These are phyloP conservation scores for Sclerotinia sclerotiorum DNA, from an alignment of 2,329 filamentous ascomycete species.

Conservation along the genomic window DNA sequence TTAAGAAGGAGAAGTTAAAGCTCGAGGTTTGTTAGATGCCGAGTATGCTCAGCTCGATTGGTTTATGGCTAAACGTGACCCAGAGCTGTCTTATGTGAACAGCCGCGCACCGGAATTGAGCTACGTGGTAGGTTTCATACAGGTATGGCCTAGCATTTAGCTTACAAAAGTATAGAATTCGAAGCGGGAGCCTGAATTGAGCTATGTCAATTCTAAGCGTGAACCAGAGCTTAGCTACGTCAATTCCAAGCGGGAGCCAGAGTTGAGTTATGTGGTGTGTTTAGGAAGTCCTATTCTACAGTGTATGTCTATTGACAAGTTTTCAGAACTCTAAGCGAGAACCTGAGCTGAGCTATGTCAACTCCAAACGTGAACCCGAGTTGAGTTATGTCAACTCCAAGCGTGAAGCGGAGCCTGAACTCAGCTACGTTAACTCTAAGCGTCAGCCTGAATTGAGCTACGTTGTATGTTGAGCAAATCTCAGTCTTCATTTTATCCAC, in stretches of 20 bases:
- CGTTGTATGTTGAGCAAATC: neutral
- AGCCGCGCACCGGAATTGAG: neutral
- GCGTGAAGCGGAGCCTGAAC: neutral
- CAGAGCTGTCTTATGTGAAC: conserved; percentile 14
- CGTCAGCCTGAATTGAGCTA: neutral
- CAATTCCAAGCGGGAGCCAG: neutral
- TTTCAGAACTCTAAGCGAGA: neutral
- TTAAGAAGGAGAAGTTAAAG: neutral
- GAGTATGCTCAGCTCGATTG: neutral
- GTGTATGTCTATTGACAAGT: neutral
- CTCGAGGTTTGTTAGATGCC: conserved; percentile 5
- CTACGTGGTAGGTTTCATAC: neutral
- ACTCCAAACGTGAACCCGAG: neutral
- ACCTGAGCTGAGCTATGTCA: neutral
- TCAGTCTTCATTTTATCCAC: neutral
- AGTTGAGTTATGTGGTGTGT: neutral
- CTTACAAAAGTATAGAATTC: neutral
- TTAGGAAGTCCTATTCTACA: too few relatives aligned
- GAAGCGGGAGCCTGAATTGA: neutral
- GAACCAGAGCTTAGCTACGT: neutral
- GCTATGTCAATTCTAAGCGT: neutral
- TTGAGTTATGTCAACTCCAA: neutral
- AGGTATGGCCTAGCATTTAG: neutral
- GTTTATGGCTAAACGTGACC: conserved; percentile 4
- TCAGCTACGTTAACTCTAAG: neutral